These are phyloP conservation scores for Apophysomyces trapeziformis DNA, from an alignment of 371 early-diverging fungal species.

Conservation along the genomic window DNA sequence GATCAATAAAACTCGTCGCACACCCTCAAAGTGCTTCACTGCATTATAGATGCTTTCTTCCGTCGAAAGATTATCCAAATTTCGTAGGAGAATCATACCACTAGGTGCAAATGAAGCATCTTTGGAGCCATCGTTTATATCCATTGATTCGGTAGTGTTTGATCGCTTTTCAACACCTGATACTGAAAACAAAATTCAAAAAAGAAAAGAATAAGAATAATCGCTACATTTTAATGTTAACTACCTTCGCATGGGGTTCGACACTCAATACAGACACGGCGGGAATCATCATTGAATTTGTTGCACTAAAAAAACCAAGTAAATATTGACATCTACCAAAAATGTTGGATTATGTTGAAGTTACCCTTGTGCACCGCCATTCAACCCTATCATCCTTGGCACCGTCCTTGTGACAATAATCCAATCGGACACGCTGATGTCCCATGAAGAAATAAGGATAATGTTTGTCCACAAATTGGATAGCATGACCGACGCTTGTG, in stretches of 20 bases:
- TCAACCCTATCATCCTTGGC: conserved; percentile 46
- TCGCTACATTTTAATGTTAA: not conserved
- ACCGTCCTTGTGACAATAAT: conserved; percentile 53
- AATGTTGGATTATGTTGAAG: too few relatives aligned
- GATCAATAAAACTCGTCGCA: conserved; percentile 47
- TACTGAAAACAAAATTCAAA: conserved; percentile 13
- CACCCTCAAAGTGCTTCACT: conserved; percentile 29
- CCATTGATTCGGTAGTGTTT: conserved; percentile 37
- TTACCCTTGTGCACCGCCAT: conserved; percentile 61
- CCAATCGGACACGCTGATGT: conserved; percentile 54
- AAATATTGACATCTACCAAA: too few relatives aligned
- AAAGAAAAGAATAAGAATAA: not conserved
- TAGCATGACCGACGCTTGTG: conserved; percentile 67
- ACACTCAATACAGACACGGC: conserved; percentile 47
- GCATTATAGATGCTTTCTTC: conserved; percentile 54
- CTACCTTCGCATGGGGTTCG: conserved; percentile 36
- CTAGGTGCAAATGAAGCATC: conserved; percentile 49
- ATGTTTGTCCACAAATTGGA: conserved; percentile 60
- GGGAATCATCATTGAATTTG: conserved; percentile 39
- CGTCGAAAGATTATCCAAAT: conserved; percentile 57
- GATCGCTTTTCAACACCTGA: conserved; percentile 35
- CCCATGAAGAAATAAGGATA: conserved; percentile 49
- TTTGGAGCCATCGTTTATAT: conserved; percentile 56
- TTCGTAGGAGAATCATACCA: conserved; percentile 49
- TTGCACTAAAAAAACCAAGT: conserved; percentile 30